Percentiles rank a stretch among this genome's conserved stretches.
These are phyloP conservation scores for Phytophthora brassicae DNA, from an alignment of 352 stramenopile species.

Conservation along the genomic window DNA sequence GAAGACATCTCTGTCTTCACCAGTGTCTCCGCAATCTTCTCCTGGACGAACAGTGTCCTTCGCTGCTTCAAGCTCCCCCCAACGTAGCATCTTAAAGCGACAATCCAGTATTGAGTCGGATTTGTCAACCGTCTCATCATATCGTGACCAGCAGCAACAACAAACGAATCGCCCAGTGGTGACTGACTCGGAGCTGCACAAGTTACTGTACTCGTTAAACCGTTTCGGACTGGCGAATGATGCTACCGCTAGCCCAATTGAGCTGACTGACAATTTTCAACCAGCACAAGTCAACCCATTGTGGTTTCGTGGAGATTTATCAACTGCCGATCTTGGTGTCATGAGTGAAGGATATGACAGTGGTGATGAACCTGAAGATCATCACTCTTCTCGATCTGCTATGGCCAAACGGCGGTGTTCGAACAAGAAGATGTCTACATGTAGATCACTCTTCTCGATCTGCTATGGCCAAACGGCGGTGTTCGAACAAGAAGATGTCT, in stretches of 20 bases:
- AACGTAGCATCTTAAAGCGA: constrained; percentile 49
- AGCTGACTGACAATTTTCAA: background rate
- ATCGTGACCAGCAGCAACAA: constrained; percentile 29
- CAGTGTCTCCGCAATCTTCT: constrained; percentile 18
- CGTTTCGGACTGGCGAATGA: constrained; percentile 52
- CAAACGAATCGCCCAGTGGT: constrained; percentile 13
- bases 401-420: constrained; percentile 24
- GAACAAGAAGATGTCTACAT: constrained; percentile 20
- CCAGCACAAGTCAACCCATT: constrained; percentile 11
- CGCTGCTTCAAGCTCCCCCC: constrained; percentile 19
- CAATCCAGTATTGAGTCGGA: constrained; percentile 47
- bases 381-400: constrained; percentile 6
- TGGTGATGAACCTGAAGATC: constrained; percentile 6
- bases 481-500: constrained; percentile 26
- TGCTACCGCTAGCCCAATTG: background rate
- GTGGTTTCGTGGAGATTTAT: constrained; percentile 14
- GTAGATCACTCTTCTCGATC: constrained; percentile 8
- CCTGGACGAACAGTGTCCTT: constrained; percentile 41
- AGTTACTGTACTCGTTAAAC: constrained; percentile 60
- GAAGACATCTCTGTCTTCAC: constrained; percentile 1
- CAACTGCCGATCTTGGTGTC: background rate
- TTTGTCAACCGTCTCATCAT: constrained; percentile 37
- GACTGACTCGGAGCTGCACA: constrained; percentile 58
- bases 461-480: constrained; percentile 16
- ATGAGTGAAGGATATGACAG: constrained; percentile 1